These are phyloP conservation scores for Umbelopsis sp. DNA, from an alignment of 192 early-diverging fungal genomes.

Conservation along the genomic window DNA sequence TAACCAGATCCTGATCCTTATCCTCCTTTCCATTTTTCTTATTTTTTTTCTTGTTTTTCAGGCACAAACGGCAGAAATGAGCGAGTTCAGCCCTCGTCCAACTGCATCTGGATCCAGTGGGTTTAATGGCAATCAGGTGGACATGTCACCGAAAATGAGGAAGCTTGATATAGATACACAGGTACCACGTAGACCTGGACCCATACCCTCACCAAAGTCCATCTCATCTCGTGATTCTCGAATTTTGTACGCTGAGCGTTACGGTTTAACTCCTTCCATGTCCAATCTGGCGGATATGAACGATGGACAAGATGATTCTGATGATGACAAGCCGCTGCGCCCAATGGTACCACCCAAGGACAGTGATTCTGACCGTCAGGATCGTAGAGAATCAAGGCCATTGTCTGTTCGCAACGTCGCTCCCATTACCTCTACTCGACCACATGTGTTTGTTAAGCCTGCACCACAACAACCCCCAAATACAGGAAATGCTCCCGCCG, in stretches of 20 bases:
- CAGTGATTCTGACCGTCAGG: background rate
- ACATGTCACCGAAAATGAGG: background rate
- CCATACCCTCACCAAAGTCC: background rate
- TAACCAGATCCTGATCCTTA: too few relatives aligned
- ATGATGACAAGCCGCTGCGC: background rate
- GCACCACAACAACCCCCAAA: slow-evolving; percentile 11
- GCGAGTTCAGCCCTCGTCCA: slow-evolving; percentile 13
- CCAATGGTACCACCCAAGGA: slow-evolving; percentile 5
- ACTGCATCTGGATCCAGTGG: slow-evolving; percentile 2
- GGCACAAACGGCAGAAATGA: background rate
- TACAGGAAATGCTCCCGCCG: slow-evolving; percentile 25
- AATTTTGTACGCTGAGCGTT: slow-evolving; percentile 28
- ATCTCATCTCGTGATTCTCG: slow-evolving; percentile 22
- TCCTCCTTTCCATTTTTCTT: too few relatives aligned
- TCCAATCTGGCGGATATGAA: background rate
- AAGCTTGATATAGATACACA: background rate
- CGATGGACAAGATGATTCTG: slow-evolving; percentile 2
- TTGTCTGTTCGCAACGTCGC: slow-evolving; percentile 18
- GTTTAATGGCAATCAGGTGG: background rate
- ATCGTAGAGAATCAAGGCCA: slow-evolving; percentile 6
- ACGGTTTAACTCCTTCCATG: slow-evolving; percentile 25
- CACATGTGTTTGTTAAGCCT: slow-evolving; percentile 38
- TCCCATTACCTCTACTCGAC: slow-evolving; percentile 6
- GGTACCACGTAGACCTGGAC: background rate
- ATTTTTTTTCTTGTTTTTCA: background rate